Evolutionary conservation across 75 land plant species (phyloP), one percentile per base, ranked within the genome.

Genomic region (Isoetes taiwanensis): DNA sequence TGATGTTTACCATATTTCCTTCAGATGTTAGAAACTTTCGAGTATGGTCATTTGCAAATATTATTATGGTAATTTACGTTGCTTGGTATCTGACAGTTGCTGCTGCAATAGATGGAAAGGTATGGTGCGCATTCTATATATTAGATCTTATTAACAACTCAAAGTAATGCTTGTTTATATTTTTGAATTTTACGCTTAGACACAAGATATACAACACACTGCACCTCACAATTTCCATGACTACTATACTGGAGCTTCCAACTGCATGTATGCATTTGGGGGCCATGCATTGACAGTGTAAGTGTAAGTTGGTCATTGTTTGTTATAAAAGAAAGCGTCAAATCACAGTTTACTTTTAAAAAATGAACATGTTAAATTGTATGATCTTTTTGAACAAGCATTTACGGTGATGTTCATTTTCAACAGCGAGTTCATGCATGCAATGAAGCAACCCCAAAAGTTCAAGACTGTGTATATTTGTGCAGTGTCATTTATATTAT

Each of bases 391-490:
- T 43, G 10, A 43, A 24, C 23, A 17, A 6, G 11, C 10, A 35
- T 34, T 55, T 14, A 55, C 17, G 43, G 19, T 25, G 6, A n/a
- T 46, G 2, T 2, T 32, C 24, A 23, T 17, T 26, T 66, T 8
- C 30, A 28, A 9, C 71, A 72, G 71, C 16, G 74, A 72, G 33
- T 34, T 72, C 20, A 72, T 72, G 74, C 64, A 72, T n/a, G 74
- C 74, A 8, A 72, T 72, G 74, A 67, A 71, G 74, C 59, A 61
- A 17, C 74, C 74, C 2, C 42, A 35, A 26, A 54, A 62, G 8
- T 72, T 55, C 71, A 67, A 68, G 31, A 60, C 41, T 41, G 72
- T 55, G 1, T 67, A 72, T 34, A 25, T 43, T 21, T 54, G 14
- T 27, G 64, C 58, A 14, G 58, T 69, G 2, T 6, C 57, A 0